Evolutionary conservation across 1,139 yeast species (phyloP).

Genomic region (Protomyces inouyei): DNA sequence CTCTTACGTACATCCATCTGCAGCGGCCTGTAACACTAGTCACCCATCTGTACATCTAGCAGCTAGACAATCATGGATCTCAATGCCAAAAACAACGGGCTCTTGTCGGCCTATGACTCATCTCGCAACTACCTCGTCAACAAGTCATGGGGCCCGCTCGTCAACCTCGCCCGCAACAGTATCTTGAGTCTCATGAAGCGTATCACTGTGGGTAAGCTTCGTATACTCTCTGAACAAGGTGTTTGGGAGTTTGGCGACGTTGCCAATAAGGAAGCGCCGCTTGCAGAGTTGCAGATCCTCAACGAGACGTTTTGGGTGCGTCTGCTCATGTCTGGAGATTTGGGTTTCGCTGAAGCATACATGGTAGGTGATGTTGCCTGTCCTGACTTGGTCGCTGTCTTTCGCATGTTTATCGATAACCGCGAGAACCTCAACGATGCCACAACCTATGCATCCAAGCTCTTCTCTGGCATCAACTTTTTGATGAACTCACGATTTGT

Average conservation of each 20-base stretch:
- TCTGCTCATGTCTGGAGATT: constrained; percentile 23
- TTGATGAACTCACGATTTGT: constrained; percentile 23
- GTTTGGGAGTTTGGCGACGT: constrained; percentile 26
- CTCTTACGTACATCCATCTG: too few relatives aligned
- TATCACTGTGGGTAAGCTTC: constrained; percentile 19
- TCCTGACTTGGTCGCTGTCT: constrained; percentile 25
- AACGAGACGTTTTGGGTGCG: constrained; percentile 25
- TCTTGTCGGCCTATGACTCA: constrained; percentile 18
- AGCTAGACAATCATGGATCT: constrained; percentile 5
- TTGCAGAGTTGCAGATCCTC: constrained; percentile 18
- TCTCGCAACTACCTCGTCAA: constrained; percentile 25
- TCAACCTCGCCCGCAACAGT: constrained; percentile 21
- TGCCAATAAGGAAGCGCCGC: constrained; percentile 13
- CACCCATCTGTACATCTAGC: too few relatives aligned
- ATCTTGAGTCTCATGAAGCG: constrained; percentile 18
- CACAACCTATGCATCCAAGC: constrained; percentile 21
- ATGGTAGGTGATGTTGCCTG: constrained; percentile 25
- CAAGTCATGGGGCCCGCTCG: constrained; percentile 23
- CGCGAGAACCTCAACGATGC: constrained; percentile 25
- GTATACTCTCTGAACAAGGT: constrained; percentile 19
- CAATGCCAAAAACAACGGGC: constrained; percentile 23
- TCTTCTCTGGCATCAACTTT: constrained; percentile 27
- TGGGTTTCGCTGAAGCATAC: constrained; percentile 25
- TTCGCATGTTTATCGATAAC: constrained; percentile 19
- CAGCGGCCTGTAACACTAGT: too few relatives aligned